Percentiles rank a stretch among this genome's conserved stretches.
Evolutionary conservation across 306 rosid species (phyloP).

Genomic region (barrel medic (Medicago truncatula)): MtrunA17r5.0-ANR NC_053045.1:6556501-6557000

Average conservation of each 20-base stretch:
- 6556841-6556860: neutral
- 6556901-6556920: no score
- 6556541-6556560: slow-evolving; percentile 52
- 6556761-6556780: neutral
- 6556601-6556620: slow-evolving; percentile 35
- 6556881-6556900: neutral
- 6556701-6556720: slow-evolving; percentile 20
- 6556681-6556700: slow-evolving; percentile 29
- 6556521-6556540: slow-evolving; percentile 55
- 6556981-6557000: slow-evolving; percentile 23
- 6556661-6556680: neutral
- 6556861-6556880: slow-evolving; percentile 11
- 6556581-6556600: slow-evolving; percentile 42
- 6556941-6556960: slow-evolving; percentile 33
- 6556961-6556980: slow-evolving; percentile 26
- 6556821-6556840: neutral
- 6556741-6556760: neutral
- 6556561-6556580: slow-evolving; percentile 57
- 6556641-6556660: neutral
- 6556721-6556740: slow-evolving; percentile 28
- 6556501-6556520: slow-evolving; percentile 71
- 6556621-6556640: neutral
- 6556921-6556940: slow-evolving; percentile 9
- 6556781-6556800: slow-evolving; percentile 2
- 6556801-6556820: neutral